Percentiles rank a stretch among this genome's conserved stretches.
Conservation (phyloP, 2,329 filamentous ascomycete genomes). For the Stachybotrys chartarum region DNA sequence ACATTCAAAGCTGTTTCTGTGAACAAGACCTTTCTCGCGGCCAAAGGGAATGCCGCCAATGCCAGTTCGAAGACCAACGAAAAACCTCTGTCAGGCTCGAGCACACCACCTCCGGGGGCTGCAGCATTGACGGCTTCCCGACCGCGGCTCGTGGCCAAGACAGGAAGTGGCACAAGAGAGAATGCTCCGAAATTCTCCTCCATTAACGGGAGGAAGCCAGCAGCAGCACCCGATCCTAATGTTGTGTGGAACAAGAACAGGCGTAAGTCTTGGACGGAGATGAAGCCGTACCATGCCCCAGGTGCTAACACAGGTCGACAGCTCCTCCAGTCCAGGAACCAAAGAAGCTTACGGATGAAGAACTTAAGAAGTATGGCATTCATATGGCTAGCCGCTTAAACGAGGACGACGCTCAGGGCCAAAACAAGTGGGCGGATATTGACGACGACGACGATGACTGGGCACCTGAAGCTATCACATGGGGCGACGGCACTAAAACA, state of each 20-base stretch:
- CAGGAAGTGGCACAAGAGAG: slow-evolving; percentile 53
- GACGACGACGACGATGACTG: slow-evolving; percentile 86
- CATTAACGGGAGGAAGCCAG: slow-evolving; percentile 51
- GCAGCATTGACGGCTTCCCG: slow-evolving; percentile 47
- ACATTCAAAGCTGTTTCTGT: slow-evolving; percentile 82
- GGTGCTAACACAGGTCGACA: slow-evolving; percentile 22
- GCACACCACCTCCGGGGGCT: slow-evolving; percentile 37
- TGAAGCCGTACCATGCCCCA: neutral
- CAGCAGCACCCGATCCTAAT: slow-evolving; percentile 59
- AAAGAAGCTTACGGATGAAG: slow-evolving; percentile 80
- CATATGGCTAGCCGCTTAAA: slow-evolving; percentile 75
- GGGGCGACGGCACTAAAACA: slow-evolving; percentile 83
- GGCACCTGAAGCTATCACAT: slow-evolving; percentile 78
- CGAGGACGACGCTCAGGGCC: slow-evolving; percentile 65
- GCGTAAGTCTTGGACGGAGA: slow-evolving; percentile 44
- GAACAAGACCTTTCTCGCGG: slow-evolving; percentile 75
- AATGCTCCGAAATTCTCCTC: slow-evolving; percentile 34
- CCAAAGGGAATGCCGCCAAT: slow-evolving; percentile 48
- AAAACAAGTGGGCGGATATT: slow-evolving; percentile 84
- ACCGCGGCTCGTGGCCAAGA: slow-evolving; percentile 70
- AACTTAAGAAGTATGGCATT: slow-evolving; percentile 80
- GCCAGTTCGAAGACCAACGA: slow-evolving; percentile 42
- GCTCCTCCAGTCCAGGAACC: slow-evolving; percentile 60
- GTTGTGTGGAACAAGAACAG: slow-evolving; percentile 87
- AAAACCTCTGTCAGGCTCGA: slow-evolving; percentile 39